These are phyloP conservation scores for Juncus inflexus DNA, from an alignment of 176 grass and related monocot species.

Conservation along the genomic window DNA sequence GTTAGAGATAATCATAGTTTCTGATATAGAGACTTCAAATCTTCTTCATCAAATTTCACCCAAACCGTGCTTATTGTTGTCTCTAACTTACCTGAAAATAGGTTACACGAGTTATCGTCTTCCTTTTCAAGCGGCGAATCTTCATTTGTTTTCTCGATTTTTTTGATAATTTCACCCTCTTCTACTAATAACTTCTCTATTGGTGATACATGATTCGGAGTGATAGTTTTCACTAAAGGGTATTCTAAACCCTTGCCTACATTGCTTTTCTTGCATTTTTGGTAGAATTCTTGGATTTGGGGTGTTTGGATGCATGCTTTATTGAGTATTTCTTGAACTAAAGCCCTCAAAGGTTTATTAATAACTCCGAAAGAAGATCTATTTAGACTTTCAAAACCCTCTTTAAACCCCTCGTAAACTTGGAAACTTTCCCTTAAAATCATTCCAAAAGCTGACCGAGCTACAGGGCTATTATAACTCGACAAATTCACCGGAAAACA, in stretches of 20 bases:
- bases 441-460: conserved; percentile 59
- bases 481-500: conserved; percentile 48
- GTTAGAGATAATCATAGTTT: conserved; percentile 8
- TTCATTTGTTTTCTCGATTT: conserved; percentile 8
- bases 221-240: conserved; percentile 69
- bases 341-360: conserved; percentile 26
- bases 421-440: conserved; percentile 87
- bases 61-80: conserved; percentile 86
- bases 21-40: conserved; percentile 12
- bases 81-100: conserved; percentile 53
- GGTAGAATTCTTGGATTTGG: conserved; percentile 74
- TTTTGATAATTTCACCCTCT: not conserved
- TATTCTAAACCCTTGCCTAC: conserved; percentile 58
- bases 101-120: conserved; percentile 3
- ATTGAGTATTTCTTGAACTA: conserved; percentile 49
- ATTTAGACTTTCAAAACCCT: conserved; percentile 41
- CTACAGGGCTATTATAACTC: conserved; percentile 34
- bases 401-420: conserved; percentile 60
- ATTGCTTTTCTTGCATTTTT: conserved; percentile 62
- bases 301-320: conserved; percentile 66
- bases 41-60: conserved; percentile 73
- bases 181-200: conserved; percentile 30
- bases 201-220: conserved; percentile 29
- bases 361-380: conserved; percentile 19
- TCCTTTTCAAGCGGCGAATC: conserved; percentile 6